These are phyloP conservation scores for Penicillium waksmanii DNA, from an alignment of 495 filamentous ascomycete species.

Conservation along the genomic window DNA sequence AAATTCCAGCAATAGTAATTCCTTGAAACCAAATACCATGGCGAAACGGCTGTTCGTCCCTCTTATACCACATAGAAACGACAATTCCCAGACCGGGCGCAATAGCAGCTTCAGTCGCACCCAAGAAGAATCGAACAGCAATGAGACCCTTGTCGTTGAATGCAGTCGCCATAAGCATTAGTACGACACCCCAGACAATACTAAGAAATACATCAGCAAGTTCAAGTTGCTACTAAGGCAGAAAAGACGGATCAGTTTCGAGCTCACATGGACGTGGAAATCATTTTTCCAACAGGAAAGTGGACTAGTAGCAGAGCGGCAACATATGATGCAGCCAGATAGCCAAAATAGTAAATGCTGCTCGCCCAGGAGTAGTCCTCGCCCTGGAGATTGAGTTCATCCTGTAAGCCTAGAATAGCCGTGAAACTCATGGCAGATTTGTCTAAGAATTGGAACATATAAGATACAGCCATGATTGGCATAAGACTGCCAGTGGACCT, in stretches of 20 bases:
- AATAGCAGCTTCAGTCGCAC: conserved; percentile 53
- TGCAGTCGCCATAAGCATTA: not conserved
- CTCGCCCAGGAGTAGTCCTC: not conserved
- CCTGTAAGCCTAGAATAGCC: not conserved
- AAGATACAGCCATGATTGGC: not conserved
- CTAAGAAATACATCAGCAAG: not conserved
- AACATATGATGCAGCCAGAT: not conserved
- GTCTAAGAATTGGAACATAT: not conserved
- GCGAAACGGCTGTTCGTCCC: conserved; percentile 60
- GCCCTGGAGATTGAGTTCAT: not conserved
- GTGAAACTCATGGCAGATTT: not conserved
- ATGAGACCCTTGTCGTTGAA: not conserved
- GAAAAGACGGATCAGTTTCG: not conserved
- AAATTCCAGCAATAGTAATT: conserved; percentile 57
- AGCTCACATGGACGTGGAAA: not conserved
- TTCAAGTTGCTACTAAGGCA: not conserved
- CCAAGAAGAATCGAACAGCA: not conserved
- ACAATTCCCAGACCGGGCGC: conserved; percentile 53
- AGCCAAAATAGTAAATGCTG: not conserved
- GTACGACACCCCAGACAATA: not conserved
- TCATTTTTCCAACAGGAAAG: not conserved
- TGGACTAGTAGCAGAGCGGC: not conserved
- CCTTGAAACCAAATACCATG: conserved; percentile 63
- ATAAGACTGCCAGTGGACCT: not conserved
- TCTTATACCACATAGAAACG: conserved; percentile 57